These are phyloP conservation scores for Coemansia sp. DNA, from an alignment of 192 early-diverging fungal genomes.

Conservation along the genomic window DNA sequence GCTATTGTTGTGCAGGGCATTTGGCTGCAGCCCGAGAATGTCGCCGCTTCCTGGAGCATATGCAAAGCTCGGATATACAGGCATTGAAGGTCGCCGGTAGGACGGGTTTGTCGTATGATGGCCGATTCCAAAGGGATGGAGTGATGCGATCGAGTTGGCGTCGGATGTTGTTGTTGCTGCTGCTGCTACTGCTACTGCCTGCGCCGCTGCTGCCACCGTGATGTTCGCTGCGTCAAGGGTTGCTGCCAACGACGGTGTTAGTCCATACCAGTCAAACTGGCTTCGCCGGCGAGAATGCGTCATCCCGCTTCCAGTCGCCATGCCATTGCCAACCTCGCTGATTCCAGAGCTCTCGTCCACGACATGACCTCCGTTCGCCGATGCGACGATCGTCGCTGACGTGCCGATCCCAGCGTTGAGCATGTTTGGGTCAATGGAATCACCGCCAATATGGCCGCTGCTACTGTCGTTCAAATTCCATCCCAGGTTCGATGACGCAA, in stretches of 20 bases:
- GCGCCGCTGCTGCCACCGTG: constrained; percentile 19
- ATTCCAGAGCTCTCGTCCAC: not conserved
- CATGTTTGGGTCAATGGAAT: constrained; percentile 57
- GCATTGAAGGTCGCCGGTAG: constrained; percentile 53
- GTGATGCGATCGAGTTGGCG: constrained; percentile 16
- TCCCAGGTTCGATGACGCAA: constrained; percentile 23
- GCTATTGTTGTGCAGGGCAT: constrained; percentile 2
- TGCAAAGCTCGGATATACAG: constrained; percentile 42
- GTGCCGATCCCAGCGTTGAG: constrained; percentile 34
- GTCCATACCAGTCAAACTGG: constrained; percentile 56
- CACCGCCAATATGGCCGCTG: constrained; percentile 20
- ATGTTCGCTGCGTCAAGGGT: constrained; percentile 40
- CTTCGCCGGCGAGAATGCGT: constrained; percentile 51
- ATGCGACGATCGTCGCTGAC: constrained; percentile 15
- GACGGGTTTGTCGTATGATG: constrained; percentile 16
- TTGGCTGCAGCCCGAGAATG: constrained; percentile 22
- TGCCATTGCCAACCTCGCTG: constrained; percentile 2
- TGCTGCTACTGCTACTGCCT: constrained; percentile 13
- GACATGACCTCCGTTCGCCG: not conserved
- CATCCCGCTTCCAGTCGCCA: not conserved
- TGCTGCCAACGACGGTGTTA: constrained; percentile 50
- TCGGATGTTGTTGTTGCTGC: constrained; percentile 9
- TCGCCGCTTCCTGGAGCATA: constrained; percentile 22
- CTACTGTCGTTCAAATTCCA: constrained; percentile 30
- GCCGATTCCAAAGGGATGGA: constrained; percentile 23